Conservation (phyloP, 2,329 filamentous ascomycete genomes). For the Colletotrichum simmondsii region DNA sequence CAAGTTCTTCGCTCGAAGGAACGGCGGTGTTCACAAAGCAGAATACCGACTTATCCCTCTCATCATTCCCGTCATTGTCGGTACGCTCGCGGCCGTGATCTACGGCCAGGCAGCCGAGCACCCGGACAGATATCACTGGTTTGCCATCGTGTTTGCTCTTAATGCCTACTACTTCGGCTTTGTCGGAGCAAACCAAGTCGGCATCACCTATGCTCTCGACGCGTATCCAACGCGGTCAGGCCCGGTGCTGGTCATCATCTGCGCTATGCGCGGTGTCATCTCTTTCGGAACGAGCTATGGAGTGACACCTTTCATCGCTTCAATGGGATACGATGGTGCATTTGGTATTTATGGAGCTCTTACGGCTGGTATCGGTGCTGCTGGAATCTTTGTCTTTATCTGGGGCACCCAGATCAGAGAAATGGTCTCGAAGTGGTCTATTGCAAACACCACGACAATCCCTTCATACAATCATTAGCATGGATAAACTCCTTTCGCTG, state of each 20-base stretch:
- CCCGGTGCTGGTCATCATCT: slow-evolving; percentile 56
- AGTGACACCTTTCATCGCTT: slow-evolving; percentile 41
- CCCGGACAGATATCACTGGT: slow-evolving; percentile 48
- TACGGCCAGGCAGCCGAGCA: slow-evolving; percentile 49
- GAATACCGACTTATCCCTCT: slow-evolving; percentile 49
- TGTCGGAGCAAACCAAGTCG: slow-evolving; percentile 54
- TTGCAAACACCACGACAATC: background rate
- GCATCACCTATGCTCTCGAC: slow-evolving; percentile 56
- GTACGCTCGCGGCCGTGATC: slow-evolving; percentile 48
- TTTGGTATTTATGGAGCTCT: slow-evolving; percentile 45
- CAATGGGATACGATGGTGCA: slow-evolving; percentile 45
- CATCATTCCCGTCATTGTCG: slow-evolving; percentile 49
- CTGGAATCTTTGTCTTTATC: slow-evolving; percentile 45
- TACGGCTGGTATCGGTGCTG: slow-evolving; percentile 41
- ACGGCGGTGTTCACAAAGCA: slow-evolving; percentile 52
- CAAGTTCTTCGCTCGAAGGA: slow-evolving; percentile 46
- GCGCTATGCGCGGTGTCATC: slow-evolving; percentile 56
- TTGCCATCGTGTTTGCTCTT: slow-evolving; percentile 42
- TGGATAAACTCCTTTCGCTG: too few species aligned
- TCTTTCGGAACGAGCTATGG: slow-evolving; percentile 50
- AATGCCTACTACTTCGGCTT: slow-evolving; percentile 49
- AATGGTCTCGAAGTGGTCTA: slow-evolving; percentile 14
- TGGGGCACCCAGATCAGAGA: slow-evolving; percentile 45
- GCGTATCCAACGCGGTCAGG: slow-evolving; percentile 54
- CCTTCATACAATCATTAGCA: slow-evolving; percentile 18